Evolutionary conservation across 495 filamentous ascomycete genomes (phyloP).

Genomic region (Hyaloscypha variabilis): DNA sequence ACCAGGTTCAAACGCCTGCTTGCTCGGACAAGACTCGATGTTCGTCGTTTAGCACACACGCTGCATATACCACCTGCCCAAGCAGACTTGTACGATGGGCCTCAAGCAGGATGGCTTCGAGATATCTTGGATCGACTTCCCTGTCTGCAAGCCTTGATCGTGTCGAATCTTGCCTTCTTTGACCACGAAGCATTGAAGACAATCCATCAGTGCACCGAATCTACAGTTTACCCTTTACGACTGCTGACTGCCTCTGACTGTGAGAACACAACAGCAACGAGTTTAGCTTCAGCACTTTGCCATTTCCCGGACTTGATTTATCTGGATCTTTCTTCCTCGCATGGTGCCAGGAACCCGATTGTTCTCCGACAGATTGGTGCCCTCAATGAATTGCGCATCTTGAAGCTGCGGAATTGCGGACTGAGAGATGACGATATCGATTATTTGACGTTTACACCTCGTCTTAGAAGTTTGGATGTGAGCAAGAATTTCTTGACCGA

Average conservation of each 20-base stretch:
- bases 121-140: constrained; percentile 64
- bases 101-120: constrained; percentile 61
- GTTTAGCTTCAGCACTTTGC: constrained; percentile 53
- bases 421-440: constrained; percentile 58
- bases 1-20: constrained; percentile 65
- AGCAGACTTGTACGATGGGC: constrained; percentile 66
- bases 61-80: constrained; percentile 68
- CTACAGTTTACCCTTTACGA: constrained; percentile 43
- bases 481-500: constrained; percentile 61
- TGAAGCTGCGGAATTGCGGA: constrained; percentile 61
- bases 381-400: constrained; percentile 53
- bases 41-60: constrained; percentile 62
- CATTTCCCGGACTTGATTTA: constrained; percentile 59
- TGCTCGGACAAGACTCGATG: constrained; percentile 52
- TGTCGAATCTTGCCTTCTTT: constrained; percentile 64
- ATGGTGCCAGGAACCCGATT: constrained; percentile 51
- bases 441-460: constrained; percentile 52
- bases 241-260: constrained; percentile 61
- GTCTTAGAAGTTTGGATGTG: constrained; percentile 61
- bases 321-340: constrained; percentile 63
- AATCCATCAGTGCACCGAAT: constrained; percentile 16
- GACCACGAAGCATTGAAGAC: constrained; percentile 58
- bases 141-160: constrained; percentile 61
- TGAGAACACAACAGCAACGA: constrained; percentile 56
- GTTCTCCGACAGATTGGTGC: constrained; percentile 49